These are phyloP conservation scores for Willaertia magna DNA, from an alignment of 208 protist species.

Conservation along the genomic window DNA sequence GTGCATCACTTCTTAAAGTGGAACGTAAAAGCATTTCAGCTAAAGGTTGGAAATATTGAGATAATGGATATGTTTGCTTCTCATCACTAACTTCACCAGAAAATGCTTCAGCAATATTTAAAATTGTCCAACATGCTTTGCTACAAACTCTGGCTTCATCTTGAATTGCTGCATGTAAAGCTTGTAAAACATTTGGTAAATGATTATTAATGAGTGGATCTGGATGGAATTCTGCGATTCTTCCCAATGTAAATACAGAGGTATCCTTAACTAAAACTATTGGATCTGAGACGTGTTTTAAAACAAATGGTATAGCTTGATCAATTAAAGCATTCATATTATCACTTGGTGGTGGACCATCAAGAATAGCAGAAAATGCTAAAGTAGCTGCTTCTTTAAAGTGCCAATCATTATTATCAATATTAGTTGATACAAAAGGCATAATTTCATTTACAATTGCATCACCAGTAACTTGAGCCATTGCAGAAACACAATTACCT, in stretches of 20 bases:
- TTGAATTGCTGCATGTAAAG: constrained; percentile 42
- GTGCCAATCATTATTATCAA: constrained; percentile 74
- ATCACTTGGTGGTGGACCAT: constrained; percentile 53
- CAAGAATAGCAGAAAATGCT: constrained; percentile 87
- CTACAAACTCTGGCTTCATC: constrained; percentile 52
- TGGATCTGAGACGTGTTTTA: constrained; percentile 63
- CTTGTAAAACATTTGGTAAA: constrained; percentile 54
- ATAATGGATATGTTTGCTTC: constrained; percentile 59
- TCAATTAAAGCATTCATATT: constrained; percentile 65
- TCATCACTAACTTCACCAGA: constrained; percentile 34
- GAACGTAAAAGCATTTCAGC: constrained; percentile 12
- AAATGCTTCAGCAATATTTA: constrained; percentile 75
- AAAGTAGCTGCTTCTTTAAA: constrained; percentile 80
- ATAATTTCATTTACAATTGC: constrained; percentile 57
- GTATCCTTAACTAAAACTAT: constrained; percentile 73
- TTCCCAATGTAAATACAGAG: constrained; percentile 76
- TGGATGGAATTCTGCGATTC: constrained; percentile 74
- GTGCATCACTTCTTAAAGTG: constrained; percentile 34
- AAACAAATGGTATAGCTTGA: constrained; percentile 60
- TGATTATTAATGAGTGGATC: constrained; percentile 49
- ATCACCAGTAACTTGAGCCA: constrained; percentile 56
- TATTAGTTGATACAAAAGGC: constrained; percentile 78
- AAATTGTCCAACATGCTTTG: constrained; percentile 77
- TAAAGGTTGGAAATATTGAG: constrained; percentile 49
- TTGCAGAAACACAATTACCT: constrained; percentile 64